Evolutionary conservation across 106 monocot species (phyloP).

Genomic region (Platanthera zijinensis): DNA sequence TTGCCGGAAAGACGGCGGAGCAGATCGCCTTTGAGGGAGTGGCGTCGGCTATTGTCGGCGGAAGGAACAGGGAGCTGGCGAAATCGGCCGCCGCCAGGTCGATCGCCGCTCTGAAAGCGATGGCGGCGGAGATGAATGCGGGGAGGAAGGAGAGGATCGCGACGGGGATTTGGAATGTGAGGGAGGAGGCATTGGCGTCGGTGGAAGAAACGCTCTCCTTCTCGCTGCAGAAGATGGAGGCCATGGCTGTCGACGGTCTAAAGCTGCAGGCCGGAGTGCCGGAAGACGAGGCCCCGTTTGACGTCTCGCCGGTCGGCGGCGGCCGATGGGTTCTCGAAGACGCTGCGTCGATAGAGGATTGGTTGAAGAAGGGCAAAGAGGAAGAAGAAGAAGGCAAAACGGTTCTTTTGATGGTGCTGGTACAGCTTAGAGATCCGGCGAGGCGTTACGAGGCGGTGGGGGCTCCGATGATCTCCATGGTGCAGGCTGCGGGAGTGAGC

Average conservation of each 20-base stretch:
- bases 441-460: conserved; percentile 73
- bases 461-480: conserved; percentile 35
- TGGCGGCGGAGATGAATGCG: conserved; percentile 39
- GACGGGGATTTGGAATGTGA: conserved; percentile 74
- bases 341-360: conserved; percentile 28
- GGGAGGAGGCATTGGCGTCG: conserved; percentile 34
- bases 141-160: conserved; percentile 60
- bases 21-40: conserved; percentile 91
- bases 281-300: conserved; percentile 63
- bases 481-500: conserved; percentile 31
- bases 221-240: conserved; percentile 63
- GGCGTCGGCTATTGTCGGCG: conserved; percentile 64
- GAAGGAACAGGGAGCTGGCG: conserved; percentile 55
- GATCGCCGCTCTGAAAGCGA: conserved; percentile 38
- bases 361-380: conserved; percentile 4
- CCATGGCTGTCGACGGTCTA: conserved; percentile 63
- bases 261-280: conserved; percentile 60
- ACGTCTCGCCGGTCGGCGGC: conserved; percentile 29
- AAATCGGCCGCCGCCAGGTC: conserved; percentile 69
- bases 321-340: conserved; percentile 23
- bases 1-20: conserved; percentile 78
- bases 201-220: conserved; percentile 44
- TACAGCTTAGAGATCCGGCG: conserved; percentile 72
- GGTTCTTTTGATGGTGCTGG: conserved; percentile 34
- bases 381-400: neutral